Base-by-base conservation (phyloP, 352 stramenopile species). In the Pythium guiyangense region DNA sequence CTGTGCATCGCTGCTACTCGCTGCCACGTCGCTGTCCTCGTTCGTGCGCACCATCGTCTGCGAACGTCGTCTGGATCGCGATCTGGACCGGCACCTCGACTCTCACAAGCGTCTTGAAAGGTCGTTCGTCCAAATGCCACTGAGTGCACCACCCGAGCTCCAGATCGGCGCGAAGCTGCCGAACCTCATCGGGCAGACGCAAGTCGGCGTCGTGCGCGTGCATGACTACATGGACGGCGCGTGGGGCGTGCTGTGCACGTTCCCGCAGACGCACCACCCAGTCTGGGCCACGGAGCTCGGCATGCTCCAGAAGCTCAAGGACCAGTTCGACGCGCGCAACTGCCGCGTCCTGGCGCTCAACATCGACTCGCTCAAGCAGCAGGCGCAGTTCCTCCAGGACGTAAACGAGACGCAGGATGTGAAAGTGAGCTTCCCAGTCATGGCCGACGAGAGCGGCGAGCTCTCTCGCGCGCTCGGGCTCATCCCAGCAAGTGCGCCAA, bases 401-500 rank as follows among this genome's bases (percentile, higher is more conserved):
- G 81, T 93, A 40, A 89, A 90, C 54, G 81, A 90, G 57, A 93
- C 84, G 0, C 79, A 93, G 58, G 78, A 90, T 57, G 74, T 89
- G 50, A 87, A 91, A 51, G 20, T 91, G 37, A 70, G 70, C 4
- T 93, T 93, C 51, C 81, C 84, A 0, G 69, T 93, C 11, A 35
- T 93, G 37, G 77, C 75, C 10, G 84, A 93, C 45, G 75, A 80
- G 53, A 73, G 71, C 6, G 79, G 79, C 26, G 77, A 90, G 57
- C 55, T 92, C 43, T 88, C 77, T 20, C 75, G 79, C 18, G 55
- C 60, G 31, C 65, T 93, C 29, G 80, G 81, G 9, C 70, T 90
- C 44, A 59, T 90, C 5, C 48, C 64, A 0, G 45, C 71, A 2
- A 64, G 44, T 5, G 75, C 81, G 1, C 69, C 80, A 2, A 79